These are phyloP conservation scores for Suillus plorans DNA, from an alignment of 768 basidiomycete genomes.

Conservation along the genomic window DNA sequence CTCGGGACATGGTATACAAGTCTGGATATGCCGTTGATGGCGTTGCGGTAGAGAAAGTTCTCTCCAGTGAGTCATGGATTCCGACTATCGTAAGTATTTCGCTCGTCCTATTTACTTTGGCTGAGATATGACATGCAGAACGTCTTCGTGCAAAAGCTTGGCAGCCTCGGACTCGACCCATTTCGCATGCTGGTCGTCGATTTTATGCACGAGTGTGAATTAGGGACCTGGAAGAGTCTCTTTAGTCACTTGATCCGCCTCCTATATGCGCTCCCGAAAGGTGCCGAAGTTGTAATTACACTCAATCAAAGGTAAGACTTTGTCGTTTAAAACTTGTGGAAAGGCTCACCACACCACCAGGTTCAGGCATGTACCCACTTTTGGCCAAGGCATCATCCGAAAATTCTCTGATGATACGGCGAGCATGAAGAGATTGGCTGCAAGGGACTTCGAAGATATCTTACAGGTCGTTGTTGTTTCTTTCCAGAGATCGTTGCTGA, in stretches of 20 bases:
- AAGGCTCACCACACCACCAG: no score
- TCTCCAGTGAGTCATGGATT: neutral
- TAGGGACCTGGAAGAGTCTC: slow-evolving; percentile 37
- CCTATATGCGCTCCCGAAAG: slow-evolving; percentile 12
- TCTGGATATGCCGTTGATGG: neutral
- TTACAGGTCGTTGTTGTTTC: no score
- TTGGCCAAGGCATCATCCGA: no score
- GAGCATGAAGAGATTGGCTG: no score
- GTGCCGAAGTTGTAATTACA: slow-evolving; percentile 10
- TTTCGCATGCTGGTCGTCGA: slow-evolving; percentile 30
- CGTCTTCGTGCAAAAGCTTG: slow-evolving; percentile 28
- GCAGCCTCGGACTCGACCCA: slow-evolving; percentile 16
- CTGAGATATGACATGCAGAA: slow-evolving; percentile 22
- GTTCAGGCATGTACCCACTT: no score
- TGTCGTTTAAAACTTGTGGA: no score
- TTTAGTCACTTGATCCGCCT: slow-evolving; percentile 36
- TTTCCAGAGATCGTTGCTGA: no score
- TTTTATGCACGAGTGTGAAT: slow-evolving; percentile 39
- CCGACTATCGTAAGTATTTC: neutral
- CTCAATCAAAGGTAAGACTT: slow-evolving; percentile 24
- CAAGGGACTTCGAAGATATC: no score
- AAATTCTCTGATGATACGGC: no score
- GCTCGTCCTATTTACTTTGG: no score
- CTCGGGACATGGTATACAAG: neutral
- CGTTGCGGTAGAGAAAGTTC: neutral